phyloP scores from a whole-genome alignment of 2,329 filamentous ascomycete species.

The Aspergillus uvarum region DNA sequence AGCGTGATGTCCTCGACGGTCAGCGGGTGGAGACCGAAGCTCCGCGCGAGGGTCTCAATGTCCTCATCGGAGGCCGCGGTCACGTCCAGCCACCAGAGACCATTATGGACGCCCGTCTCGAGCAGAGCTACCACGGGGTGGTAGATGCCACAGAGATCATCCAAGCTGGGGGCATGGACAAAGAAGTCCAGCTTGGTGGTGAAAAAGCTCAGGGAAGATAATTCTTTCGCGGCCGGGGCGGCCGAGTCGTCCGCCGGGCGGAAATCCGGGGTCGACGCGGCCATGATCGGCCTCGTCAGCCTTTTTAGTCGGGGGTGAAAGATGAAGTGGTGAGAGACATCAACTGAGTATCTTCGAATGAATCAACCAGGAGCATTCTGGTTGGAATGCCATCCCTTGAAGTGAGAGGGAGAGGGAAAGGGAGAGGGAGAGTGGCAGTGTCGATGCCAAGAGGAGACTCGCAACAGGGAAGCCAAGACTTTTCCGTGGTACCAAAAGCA shows the following conservation, averaged over 20 bases:
- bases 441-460: too few relatives aligned
- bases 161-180: conserved; percentile 80
- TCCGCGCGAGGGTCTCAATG: conserved; percentile 80
- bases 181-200: conserved; percentile 87
- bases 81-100: conserved; percentile 97
- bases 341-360: neutral
- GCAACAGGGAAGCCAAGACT: too few relatives aligned
- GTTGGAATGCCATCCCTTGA: neutral
- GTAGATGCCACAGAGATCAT: conserved; percentile 76
- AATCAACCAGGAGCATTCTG: neutral
- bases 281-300: neutral
- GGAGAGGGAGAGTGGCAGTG: neutral
- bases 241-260: neutral
- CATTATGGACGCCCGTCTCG: conserved; percentile 55
- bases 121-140: conserved; percentile 70
- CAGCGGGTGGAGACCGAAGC: conserved; percentile 90
- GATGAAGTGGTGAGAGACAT: neutral
- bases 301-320: neutral
- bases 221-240: neutral
- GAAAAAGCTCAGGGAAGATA: neutral
- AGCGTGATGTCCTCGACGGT: conserved; percentile 93
- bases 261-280: neutral
- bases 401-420: neutral
- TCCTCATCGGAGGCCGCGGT: conserved; percentile 84
- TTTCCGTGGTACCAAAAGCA: too few relatives aligned